phyloP scores from a whole-genome alignment of 129 eudicot species.

The Cynara cardunculus region DNA sequence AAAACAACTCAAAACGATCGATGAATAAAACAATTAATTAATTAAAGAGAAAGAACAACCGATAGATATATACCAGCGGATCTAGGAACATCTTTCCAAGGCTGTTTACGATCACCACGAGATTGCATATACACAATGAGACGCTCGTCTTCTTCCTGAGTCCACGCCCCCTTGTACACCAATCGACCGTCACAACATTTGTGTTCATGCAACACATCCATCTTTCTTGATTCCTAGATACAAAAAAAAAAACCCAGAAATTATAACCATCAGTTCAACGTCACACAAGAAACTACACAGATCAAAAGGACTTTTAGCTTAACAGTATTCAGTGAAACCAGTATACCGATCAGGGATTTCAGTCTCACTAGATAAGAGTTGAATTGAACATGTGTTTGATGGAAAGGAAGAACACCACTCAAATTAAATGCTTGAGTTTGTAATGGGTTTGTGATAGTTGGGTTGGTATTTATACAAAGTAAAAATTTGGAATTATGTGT shows the following conservation, averaged over 20 bases:
- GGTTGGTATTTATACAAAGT: not conserved
- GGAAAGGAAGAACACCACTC: too few relatives aligned
- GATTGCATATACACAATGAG: not conserved
- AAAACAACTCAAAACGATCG: not conserved
- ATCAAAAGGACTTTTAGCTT: not conserved
- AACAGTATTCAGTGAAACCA: too few relatives aligned
- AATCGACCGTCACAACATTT: not conserved
- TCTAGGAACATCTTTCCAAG: not conserved
- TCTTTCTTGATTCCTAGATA: not conserved
- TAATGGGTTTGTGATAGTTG: not conserved
- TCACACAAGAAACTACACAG: not conserved
- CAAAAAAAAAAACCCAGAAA: not conserved
- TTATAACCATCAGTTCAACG: not conserved
- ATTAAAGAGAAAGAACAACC: not conserved
- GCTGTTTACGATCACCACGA: not conserved
- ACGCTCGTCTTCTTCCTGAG: not conserved
- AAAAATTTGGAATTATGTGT: not conserved
- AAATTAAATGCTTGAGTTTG: not conserved
- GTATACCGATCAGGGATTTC: too few relatives aligned
- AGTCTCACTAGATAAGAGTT: not conserved
- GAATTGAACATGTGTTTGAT: not conserved
- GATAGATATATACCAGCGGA: not conserved
- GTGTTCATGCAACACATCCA: constrained; percentile 10
- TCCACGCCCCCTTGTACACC: constrained; percentile 8
- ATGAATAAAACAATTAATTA: not conserved